Conservation (phyloP, 305 asterid genomes). For the Fraxinus sp. region DNA sequence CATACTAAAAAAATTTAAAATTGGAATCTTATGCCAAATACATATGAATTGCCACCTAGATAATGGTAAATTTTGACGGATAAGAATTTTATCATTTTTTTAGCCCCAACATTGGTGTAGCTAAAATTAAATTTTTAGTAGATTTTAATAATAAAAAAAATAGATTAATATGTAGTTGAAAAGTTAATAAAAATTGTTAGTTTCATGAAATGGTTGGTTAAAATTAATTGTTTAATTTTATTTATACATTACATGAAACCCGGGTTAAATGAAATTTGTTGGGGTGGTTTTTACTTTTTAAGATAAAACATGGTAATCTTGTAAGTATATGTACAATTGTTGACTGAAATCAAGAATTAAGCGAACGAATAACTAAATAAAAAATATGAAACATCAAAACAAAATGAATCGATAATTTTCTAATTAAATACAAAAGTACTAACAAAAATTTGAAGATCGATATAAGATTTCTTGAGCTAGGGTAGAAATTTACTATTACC, state of each 20-base stretch:
- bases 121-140: neutral
- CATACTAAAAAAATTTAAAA: too few relatives aligned
- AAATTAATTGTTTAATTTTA: neutral
- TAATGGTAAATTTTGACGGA: neutral
- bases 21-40: neutral
- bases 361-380: too few relatives aligned
- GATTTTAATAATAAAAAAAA: too few relatives aligned
- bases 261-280: too few relatives aligned
- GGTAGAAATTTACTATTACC: neutral
- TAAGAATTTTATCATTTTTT: neutral
- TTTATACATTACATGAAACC: neutral
- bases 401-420: neutral
- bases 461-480: neutral
- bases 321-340: too few relatives aligned
- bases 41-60: neutral
- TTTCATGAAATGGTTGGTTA: neutral
- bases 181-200: too few relatives aligned
- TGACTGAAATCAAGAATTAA: too few relatives aligned
- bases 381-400: too few relatives aligned
- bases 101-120: neutral
- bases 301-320: too few relatives aligned
- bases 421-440: neutral
- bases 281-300: too few relatives aligned
- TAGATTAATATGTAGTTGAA: neutral
- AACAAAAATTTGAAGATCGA: neutral